Percentiles rank a stretch among this genome's conserved stretches.
Evolutionary conservation across 306 rosid species (phyloP).

Genomic region (Sesbania bispinosa): DNA sequence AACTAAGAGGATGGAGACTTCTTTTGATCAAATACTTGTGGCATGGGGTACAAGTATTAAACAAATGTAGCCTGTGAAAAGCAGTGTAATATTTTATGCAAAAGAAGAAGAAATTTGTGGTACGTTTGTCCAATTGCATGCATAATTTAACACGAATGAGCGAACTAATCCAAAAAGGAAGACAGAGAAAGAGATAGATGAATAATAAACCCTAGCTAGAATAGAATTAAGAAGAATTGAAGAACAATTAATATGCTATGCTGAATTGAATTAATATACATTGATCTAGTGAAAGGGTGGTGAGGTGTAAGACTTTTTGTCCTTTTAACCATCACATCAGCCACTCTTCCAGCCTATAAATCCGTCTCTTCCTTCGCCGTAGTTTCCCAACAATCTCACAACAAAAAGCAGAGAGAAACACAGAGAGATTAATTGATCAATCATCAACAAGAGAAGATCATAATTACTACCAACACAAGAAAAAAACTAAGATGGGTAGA

Average conservation of each 20-base stretch:
- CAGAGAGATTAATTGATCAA: neutral
- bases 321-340: slow-evolving; percentile 58
- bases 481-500: slow-evolving; percentile 73
- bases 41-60: slow-evolving; percentile 39
- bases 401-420: neutral
- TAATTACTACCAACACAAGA: neutral
- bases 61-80: slow-evolving; percentile 37
- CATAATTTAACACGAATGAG: slow-evolving; percentile 43
- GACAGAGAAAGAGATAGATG: slow-evolving; percentile 44
- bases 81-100: slow-evolving; percentile 34
- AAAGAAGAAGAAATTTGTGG: slow-evolving; percentile 45
- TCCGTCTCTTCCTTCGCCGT: slow-evolving; percentile 43
- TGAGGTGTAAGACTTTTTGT: slow-evolving; percentile 56
- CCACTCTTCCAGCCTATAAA: slow-evolving; percentile 70
- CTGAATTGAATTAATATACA: slow-evolving; percentile 24
- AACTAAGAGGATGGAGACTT: slow-evolving; percentile 61
- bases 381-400: slow-evolving; percentile 47
- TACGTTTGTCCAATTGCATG: slow-evolving; percentile 61
- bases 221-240: slow-evolving; percentile 11
- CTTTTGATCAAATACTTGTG: slow-evolving; percentile 37
- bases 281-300: slow-evolving; percentile 30
- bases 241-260: too few species aligned
- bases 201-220: slow-evolving; percentile 43
- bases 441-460: neutral
- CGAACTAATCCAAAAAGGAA: slow-evolving; percentile 80